Evolutionary conservation across 768 basidiomycete species (phyloP), one percentile per base, ranked within the genome.

Genomic region (Neoboletus subvelutipes): DNA sequence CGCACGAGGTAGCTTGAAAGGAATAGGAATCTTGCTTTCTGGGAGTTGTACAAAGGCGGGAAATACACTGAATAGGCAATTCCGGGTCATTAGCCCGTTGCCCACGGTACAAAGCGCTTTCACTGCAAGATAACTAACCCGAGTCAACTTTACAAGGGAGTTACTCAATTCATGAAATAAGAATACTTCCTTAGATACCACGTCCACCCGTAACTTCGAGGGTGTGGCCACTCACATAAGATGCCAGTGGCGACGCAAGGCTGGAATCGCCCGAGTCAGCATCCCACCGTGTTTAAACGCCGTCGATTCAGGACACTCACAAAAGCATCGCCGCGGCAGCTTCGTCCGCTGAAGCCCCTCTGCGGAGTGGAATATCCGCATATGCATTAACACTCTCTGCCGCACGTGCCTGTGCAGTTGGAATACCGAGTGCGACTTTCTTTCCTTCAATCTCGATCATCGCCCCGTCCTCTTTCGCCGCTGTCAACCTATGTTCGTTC

Each of bases 171-270:
- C 48, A 37, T 37, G 22, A 39, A 33, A 49, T 13, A 7, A 49
- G n/a, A 11, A 22, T 18, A 37, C 33, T 42, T 39, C 43, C 36
- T 72, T 71, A 90, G 54, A 92, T 91, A 37, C 89, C 89, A 52
- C 79, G 78, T 41, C 92, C 92, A 34, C 91, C 91, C 37, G 91
- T 92, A 22, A 90, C 88, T 71, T 92, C 90, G 52, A 93, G 76
- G 17, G 89, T 92, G 72, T 92, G 92, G 9, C 91, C 91, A 45
- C 81, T 83, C 53, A 94, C 86, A 67, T 89, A 94, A 4, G 86
- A 83, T 15, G 90, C 87, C 24, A 94, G 75, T 11, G 89, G 89
- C 15, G 88, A 90, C 0, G 83, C 84, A 60, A 93, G 77, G 81
- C 88, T 90, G 26, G 61, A 58, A 58, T 53, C 8, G 50, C 33